Evolutionary conservation across 345 rosid species (phyloP).

Genomic region (Lumnitzera racemosa): DNA sequence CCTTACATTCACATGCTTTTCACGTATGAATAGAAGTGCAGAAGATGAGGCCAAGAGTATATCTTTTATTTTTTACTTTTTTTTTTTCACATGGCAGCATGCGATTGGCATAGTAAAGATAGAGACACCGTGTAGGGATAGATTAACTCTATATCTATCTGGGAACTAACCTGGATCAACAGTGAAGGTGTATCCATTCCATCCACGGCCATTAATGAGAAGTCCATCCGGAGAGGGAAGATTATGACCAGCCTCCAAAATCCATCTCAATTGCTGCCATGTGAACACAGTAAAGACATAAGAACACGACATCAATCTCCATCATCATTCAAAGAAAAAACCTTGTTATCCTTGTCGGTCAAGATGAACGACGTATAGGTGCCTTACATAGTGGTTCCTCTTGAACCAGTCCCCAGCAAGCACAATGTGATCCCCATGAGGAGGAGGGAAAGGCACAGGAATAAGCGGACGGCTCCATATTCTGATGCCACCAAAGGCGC

Average conservation of each 20-base stretch:
- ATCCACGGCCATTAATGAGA: conserved; percentile 89
- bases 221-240: conserved; percentile 78
- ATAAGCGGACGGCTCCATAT: conserved; percentile 81
- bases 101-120: no score
- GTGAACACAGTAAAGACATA: not conserved
- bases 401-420: conserved; percentile 93
- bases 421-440: conserved; percentile 57
- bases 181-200: conserved; percentile 59
- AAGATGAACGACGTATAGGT: no score
- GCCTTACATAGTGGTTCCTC: conserved; percentile 54
- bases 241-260: conserved; percentile 50
- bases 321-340: no score
- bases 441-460: conserved; percentile 77
- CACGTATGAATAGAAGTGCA: no score
- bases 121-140: no score
- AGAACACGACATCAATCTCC: not conserved
- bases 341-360: no score
- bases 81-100: no score
- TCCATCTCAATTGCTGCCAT: conserved; percentile 23
- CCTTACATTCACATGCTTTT: no score
- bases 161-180: conserved; percentile 56
- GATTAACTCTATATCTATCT: no score
- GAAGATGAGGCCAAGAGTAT: no score
- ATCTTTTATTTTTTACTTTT: no score
- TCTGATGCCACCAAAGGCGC: conserved; percentile 76